Conservation (phyloP, 306 rosid species). For the Corylus americana region DNA sequence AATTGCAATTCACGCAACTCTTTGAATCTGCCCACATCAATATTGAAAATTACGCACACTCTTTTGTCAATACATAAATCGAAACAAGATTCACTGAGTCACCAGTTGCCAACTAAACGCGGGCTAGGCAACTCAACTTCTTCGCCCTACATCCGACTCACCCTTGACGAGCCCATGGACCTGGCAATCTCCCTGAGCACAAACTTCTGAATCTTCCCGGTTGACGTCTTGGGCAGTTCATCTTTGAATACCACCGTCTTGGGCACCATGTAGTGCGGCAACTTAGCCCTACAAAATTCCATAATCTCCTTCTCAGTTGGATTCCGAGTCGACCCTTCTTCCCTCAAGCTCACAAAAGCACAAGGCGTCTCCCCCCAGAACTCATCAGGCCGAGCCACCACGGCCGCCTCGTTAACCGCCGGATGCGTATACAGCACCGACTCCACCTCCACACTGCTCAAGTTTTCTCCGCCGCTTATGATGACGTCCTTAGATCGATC, state of each 20-base stretch:
- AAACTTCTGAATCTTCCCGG: too few relatives aligned
- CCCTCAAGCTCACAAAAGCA: constrained; percentile 52
- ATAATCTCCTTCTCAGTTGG: constrained; percentile 55
- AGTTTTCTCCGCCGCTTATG: constrained; percentile 66
- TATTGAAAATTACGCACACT: too few relatives aligned
- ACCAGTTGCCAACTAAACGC: too few relatives aligned
- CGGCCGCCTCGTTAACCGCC: constrained; percentile 57
- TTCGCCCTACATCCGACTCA: too few relatives aligned
- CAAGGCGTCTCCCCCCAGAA: constrained; percentile 81
- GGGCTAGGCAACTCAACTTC: too few relatives aligned
- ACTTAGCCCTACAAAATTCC: constrained; percentile 47
- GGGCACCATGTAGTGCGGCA: constrained; percentile 75
- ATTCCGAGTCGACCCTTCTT: constrained; percentile 2
- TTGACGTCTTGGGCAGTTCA: constrained; percentile 23
- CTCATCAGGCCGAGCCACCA: constrained; percentile 62
- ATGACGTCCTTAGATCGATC: constrained; percentile 66
- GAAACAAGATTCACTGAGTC: too few relatives aligned
- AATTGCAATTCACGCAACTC: too few relatives aligned
- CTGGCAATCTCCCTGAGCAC: too few relatives aligned
- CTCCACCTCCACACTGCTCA: constrained; percentile 77
- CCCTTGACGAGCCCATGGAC: too few relatives aligned
- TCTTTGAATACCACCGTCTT: constrained; percentile 69
- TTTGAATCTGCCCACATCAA: too few relatives aligned
- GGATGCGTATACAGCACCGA: constrained; percentile 47
- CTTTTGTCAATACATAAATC: too few relatives aligned